Percentiles rank a stretch among this genome's conserved stretches.
Conservation (phyloP, 192 early-diverging fungal species). For the Podila epigama region DNA sequence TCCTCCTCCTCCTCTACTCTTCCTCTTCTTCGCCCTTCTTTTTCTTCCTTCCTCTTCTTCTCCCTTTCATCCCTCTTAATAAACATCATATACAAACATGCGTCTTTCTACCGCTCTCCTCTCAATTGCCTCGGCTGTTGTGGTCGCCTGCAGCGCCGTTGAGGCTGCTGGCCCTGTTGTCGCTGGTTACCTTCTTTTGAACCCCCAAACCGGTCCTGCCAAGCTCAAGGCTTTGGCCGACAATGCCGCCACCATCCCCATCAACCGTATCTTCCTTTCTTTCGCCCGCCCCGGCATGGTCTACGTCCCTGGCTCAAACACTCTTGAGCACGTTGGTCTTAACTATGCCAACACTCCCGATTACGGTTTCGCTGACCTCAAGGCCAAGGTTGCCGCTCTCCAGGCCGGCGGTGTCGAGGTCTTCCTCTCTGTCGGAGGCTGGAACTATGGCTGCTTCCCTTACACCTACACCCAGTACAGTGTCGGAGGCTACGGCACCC, state of each 20-base stretch:
- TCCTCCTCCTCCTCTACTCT: not conserved
- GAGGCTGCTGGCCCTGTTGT: slow-evolving; percentile 28
- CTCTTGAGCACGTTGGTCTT: slow-evolving; percentile 32
- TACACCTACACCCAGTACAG: slow-evolving; percentile 44
- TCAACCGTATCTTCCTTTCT: slow-evolving; percentile 46
- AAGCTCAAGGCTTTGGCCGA: slow-evolving; percentile 48
- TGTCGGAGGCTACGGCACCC: slow-evolving; percentile 44
- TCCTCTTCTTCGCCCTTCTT: not conserved
- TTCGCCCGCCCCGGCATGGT: slow-evolving; percentile 38
- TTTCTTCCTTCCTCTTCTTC: not conserved
- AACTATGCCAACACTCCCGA: slow-evolving; percentile 31
- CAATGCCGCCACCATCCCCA: slow-evolving; percentile 44
- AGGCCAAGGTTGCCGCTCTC: slow-evolving; percentile 19
- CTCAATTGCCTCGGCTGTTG: slow-evolving; percentile 41
- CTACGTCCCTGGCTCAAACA: slow-evolving; percentile 44
- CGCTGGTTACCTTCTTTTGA: slow-evolving; percentile 38
- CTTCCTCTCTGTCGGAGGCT: slow-evolving; percentile 48
- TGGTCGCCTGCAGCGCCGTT: slow-evolving; percentile 26
- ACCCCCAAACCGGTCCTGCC: slow-evolving; percentile 33
- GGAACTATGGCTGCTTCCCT: slow-evolving; percentile 52
- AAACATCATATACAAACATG: slow-evolving; percentile 6
- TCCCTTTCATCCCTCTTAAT: not conserved
- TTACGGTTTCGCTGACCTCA: slow-evolving; percentile 46
- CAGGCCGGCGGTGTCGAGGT: slow-evolving; percentile 40
- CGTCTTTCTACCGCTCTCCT: slow-evolving; percentile 41